These are phyloP conservation scores for Isochrysis galbana DNA, from an alignment of 78 protist genomes.

Conservation along the genomic window DNA sequence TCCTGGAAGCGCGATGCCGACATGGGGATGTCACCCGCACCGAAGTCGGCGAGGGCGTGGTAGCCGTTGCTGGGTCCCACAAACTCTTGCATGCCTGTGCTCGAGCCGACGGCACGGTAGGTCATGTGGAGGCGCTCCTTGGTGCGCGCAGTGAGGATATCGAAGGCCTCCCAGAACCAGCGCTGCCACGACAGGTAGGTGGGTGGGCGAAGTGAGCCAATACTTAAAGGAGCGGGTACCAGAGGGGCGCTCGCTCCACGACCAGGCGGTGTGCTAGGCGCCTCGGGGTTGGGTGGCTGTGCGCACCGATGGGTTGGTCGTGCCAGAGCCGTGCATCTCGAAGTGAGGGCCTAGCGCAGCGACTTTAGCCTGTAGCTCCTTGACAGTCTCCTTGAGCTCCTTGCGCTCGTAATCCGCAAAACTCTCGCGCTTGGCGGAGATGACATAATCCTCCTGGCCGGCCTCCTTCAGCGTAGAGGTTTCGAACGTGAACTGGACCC, in stretches of 20 bases:
- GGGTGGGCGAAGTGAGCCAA: too few relatives aligned
- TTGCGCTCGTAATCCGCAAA: not conserved
- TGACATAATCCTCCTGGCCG: not conserved
- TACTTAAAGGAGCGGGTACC: too few relatives aligned
- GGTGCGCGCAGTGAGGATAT: not conserved
- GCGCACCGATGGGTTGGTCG: too few relatives aligned
- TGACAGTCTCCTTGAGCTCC: not conserved
- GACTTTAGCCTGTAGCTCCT: not conserved
- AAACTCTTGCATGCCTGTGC: not conserved
- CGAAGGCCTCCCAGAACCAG: not conserved
- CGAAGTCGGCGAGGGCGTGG: not conserved
- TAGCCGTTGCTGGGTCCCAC: too few relatives aligned
- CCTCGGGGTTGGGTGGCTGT: too few relatives aligned
- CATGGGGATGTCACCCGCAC: slow-evolving; percentile 26
- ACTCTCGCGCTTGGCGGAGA: not conserved
- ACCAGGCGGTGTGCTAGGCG: too few relatives aligned
- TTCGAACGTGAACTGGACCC: too few relatives aligned
- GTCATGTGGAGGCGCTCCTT: not conserved
- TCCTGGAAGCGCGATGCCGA: not conserved
- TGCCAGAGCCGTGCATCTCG: too few relatives aligned
- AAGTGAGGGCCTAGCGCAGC: too few relatives aligned
- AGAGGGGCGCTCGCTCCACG: too few relatives aligned
- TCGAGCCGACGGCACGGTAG: slow-evolving; percentile 23
- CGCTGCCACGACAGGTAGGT: too few relatives aligned
- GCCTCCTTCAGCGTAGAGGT: not conserved